Percentiles rank a stretch among this genome's conserved stretches.
These are phyloP conservation scores for Entonaema liquescens DNA, from an alignment of 495 filamentous ascomycete genomes.

Conservation along the genomic window DNA sequence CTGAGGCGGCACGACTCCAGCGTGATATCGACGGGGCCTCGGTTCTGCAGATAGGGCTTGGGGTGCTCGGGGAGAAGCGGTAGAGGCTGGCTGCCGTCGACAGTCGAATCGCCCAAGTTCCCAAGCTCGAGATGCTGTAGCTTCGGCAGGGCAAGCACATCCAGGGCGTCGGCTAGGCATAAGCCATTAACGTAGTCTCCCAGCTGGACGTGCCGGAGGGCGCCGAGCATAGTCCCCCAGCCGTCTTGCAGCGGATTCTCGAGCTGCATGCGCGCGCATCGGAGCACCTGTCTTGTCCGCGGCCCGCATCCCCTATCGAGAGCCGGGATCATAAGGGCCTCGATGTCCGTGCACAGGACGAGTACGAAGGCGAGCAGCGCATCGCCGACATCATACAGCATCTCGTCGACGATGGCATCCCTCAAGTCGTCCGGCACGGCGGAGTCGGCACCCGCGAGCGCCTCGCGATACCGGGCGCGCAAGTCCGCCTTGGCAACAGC, in stretches of 20 bases:
- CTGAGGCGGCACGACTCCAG: conserved; percentile 16
- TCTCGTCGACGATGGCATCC: not conserved
- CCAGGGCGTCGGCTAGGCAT: conserved; percentile 5
- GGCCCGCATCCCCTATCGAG: conserved; percentile 10
- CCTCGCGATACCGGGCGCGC: not conserved
- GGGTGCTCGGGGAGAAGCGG: not conserved
- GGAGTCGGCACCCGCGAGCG: not conserved
- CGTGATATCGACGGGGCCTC: not conserved
- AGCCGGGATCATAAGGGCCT: not conserved
- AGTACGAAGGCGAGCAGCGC: conserved; percentile 10
- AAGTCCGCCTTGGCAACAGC: not conserved
- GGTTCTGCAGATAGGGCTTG: not conserved
- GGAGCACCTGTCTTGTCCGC: conserved; percentile 3
- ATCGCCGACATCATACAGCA: conserved; percentile 1
- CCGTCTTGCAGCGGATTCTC: not conserved
- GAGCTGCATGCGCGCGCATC: not conserved
- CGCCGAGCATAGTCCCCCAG: not conserved
- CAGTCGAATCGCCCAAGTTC: conserved; percentile 3
- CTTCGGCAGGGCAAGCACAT: conserved; percentile 7
- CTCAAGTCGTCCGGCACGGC: not conserved
- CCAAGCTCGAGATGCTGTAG: conserved; percentile 14
- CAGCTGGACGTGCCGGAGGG: conserved; percentile 5
- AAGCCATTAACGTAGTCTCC: conserved; percentile 11
- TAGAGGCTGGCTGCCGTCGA: not conserved
- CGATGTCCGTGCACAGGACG: conserved; percentile 4